phyloP scores from a whole-genome alignment of 2,329 filamentous ascomycete genomes.

The Chaetomium olivaceum region DNA sequence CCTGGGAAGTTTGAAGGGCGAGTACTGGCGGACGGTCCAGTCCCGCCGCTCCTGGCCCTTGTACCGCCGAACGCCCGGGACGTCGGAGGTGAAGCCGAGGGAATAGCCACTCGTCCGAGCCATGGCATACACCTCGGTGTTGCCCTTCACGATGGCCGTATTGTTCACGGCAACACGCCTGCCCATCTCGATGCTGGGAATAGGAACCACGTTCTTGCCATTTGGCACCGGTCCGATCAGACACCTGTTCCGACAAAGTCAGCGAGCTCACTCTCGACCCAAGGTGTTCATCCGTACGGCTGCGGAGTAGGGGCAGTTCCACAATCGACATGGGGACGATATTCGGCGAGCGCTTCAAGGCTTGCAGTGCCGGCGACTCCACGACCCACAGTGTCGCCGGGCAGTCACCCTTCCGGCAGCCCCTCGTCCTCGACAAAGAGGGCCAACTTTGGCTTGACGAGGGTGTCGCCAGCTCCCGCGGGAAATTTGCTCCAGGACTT shows the following conservation, averaged over 20 bases:
- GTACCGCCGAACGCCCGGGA: conserved; percentile 25
- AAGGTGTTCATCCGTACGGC: not conserved
- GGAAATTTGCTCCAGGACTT: not conserved
- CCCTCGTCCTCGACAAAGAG: too few relatives aligned
- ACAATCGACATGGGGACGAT: too few relatives aligned
- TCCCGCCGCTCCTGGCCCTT: conserved; percentile 19
- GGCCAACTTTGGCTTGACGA: too few relatives aligned
- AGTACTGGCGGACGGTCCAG: conserved; percentile 26
- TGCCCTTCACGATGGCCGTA: conserved; percentile 20
- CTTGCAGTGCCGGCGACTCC: too few relatives aligned
- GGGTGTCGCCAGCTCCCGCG: too few relatives aligned
- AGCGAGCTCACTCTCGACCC: not conserved
- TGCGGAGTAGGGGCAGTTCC: not conserved
- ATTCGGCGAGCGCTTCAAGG: too few relatives aligned
- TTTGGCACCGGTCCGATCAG: conserved; percentile 24
- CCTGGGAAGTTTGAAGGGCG: conserved; percentile 4
- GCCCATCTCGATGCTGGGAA: conserved; percentile 18
- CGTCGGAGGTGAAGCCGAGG: conserved; percentile 27
- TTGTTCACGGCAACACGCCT: conserved; percentile 4
- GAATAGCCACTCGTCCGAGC: conserved; percentile 29
- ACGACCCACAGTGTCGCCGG: too few relatives aligned
- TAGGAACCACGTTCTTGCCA: conserved; percentile 20
- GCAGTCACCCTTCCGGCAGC: too few relatives aligned
- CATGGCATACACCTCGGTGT: conserved; percentile 29
- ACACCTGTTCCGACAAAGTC: conserved; percentile 3